Base-by-base conservation (phyloP, 108 stramenopile genomes). In the Discostella pseudostelligera region DNA sequence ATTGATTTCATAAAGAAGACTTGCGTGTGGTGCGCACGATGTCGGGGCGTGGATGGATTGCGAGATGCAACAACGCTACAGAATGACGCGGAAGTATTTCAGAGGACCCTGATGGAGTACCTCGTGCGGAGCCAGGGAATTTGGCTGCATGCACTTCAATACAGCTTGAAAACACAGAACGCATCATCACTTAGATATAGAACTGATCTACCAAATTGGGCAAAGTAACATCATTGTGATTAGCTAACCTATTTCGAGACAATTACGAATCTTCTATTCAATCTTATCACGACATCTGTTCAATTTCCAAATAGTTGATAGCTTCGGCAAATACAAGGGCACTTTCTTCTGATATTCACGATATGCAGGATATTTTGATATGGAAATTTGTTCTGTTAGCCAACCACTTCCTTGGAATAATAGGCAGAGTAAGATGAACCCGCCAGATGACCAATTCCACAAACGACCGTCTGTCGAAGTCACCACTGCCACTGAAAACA, bases 11-110 rank as follows among this genome's bases (percentile, higher is more conserved):
- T 89, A 51, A 29, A 72, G 49, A 75, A 84, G 70, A 89, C 92
- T 54, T 93, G 92, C 70, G 87, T 93, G 14, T 93, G 92, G 92
- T 93, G 92, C 69, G 85, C 87, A 28, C 65, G 92, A 24, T 69
- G 76, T 54, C 73, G 63, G 37, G 61, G 79, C 54, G 73, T 50
- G n/a, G 72, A 59, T 24, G 51, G 39, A 21, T 59, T 36, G 13
- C n/a, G 45, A 6, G 66, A 81, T 62, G 58, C 28, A 56, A 21
- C 28, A 39, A 68, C 17, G 21, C 49, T 17, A 4, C 44, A 47
- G n/a, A 54, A 29, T 12, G 53, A 67, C 22, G 21, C 39, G 11
- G 55, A 53, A 25, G 74, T 75, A 6, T 58, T 75, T 14, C 48
- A 25, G 20, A 67, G 87, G 42, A 77, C 70, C 12, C 25, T 79